A percentile compares a stretch with the other conserved stretches of the same genome.
Evolutionary conservation across 176 grass and related monocot species (phyloP).

Genomic region (Zoysia pacifica): DNA sequence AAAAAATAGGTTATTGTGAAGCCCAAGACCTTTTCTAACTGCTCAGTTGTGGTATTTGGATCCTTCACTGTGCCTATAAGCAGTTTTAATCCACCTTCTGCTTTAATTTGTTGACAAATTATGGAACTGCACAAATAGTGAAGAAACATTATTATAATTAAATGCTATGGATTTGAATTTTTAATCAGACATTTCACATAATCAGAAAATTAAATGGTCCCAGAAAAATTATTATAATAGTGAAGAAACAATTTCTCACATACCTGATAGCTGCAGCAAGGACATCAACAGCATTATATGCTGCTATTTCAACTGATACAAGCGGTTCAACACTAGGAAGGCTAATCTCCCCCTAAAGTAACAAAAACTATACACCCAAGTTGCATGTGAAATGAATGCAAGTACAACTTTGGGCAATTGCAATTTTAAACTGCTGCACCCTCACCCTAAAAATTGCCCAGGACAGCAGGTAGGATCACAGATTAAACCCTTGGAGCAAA

Average conservation of each 20-base stretch:
- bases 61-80: slow-evolving; percentile 59
- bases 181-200: neutral
- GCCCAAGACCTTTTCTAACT: slow-evolving; percentile 57
- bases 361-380: neutral
- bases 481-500: neutral
- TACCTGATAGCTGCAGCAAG: neutral
- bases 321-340: neutral
- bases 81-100: slow-evolving; percentile 50
- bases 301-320: neutral
- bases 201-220: too few species aligned
- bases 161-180: neutral
- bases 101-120: slow-evolving; percentile 47
- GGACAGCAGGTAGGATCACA: neutral
- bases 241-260: neutral
- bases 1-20: slow-evolving; percentile 18
- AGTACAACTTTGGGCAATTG: neutral
- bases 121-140: slow-evolving; percentile 37
- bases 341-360: neutral
- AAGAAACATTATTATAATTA: neutral
- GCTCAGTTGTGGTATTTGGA: slow-evolving; percentile 34
- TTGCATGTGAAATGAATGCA: neutral
- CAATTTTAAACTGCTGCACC: neutral
- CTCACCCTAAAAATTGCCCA: neutral
- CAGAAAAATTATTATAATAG: too few species aligned
- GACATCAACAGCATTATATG: neutral